Base-by-base conservation (phyloP, 441 rosid species). In the Corymbia citriodora region DNA sequence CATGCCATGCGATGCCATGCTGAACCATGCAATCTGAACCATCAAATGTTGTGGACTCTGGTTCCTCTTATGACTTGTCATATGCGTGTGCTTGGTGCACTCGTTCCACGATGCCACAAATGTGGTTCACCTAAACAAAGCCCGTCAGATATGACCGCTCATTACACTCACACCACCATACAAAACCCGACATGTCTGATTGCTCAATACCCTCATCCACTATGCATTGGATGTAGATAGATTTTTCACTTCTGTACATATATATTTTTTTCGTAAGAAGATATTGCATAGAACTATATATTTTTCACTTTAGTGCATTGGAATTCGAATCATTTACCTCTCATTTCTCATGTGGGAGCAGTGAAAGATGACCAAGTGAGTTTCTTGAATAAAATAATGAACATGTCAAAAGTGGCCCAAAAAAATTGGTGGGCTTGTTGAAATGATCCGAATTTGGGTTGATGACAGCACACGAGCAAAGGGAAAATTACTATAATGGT, bases 141-240 rank as follows among this genome's bases (percentile, higher is more conserved):
- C 13, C 23, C 50, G 14, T 74, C 48, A 36, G 21, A 6, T 40
- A 2, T 0, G 9, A 74, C 5, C 11, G 8, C 49, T 36, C 29
- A 11, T 40, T 45, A 23, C 16, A 40, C 50, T 74, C 50, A 19
- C 7, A 15, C 50, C 13, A 19, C 25, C 10, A 23, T 21, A n/a
- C 3, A 4, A 79, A 45, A 45, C 48, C 15, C 10, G 9, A 10
- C 49, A 18, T 72, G 10, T 36, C 2, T 19, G 15, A 2, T 72
- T 72, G 27, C 49, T 36, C 0, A 5, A 0, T 19, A 23, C 9
- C 10, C 9, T 40, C n/a, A 40, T 48, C 52, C 10, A 2, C n/a
- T 50, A 7, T 74, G 17, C 3, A 11, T 11, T 12, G 23, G 11
- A 70, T 33, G 85, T 23, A 40, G 29, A 11, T 40, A 40, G 9